These are phyloP conservation scores for Lippia alba DNA, from an alignment of 305 asterid species.

Conservation along the genomic window DNA sequence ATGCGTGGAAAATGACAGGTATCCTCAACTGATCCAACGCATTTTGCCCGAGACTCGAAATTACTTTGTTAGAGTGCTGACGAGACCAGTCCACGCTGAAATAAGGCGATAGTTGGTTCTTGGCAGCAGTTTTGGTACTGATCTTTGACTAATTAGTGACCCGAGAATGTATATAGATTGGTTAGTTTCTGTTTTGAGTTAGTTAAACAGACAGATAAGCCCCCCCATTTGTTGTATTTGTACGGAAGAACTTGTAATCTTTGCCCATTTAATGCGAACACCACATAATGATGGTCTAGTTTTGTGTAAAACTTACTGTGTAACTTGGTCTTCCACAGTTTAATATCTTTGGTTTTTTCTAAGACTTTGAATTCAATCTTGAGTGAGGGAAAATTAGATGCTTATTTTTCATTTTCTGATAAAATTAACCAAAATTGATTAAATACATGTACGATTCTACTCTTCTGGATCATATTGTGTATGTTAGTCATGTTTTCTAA, in stretches of 20 bases:
- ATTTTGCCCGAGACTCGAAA: constrained; percentile 79
- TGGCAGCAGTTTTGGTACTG: constrained; percentile 52
- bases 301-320: constrained; percentile 17
- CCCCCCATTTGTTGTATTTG: constrained; percentile 49
- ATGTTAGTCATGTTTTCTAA: no score
- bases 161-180: constrained; percentile 64
- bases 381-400: no score
- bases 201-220: constrained; percentile 33
- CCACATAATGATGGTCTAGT: constrained; percentile 28
- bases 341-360: neutral
- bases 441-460: no score
- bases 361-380: neutral
- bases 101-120: constrained; percentile 46
- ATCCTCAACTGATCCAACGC: constrained; percentile 69
- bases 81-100: constrained; percentile 65
- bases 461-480: no score
- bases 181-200: constrained; percentile 38
- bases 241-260: constrained; percentile 26
- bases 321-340: neutral
- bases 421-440: no score
- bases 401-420: no score
- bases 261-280: constrained; percentile 41
- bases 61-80: constrained; percentile 75
- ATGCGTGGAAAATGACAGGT: constrained; percentile 55
- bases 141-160: constrained; percentile 52